Base-by-base conservation (phyloP, 2,329 filamentous ascomycete species). In the Raffaelea albimanens region DNA sequence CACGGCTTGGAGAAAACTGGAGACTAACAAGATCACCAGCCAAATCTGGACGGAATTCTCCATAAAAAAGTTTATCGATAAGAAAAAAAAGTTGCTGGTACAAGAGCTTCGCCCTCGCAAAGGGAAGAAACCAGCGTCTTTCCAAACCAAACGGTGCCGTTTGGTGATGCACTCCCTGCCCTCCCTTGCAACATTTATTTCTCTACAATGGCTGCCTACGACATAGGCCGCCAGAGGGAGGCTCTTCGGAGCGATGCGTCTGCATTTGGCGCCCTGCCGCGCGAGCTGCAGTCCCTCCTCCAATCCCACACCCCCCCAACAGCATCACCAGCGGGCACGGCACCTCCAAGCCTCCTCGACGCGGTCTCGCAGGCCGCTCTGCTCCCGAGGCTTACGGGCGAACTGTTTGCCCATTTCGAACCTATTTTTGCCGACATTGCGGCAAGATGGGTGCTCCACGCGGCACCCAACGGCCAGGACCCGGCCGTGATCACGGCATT, bases 341-440 rank as follows among this genome's bases (percentile, higher is more conserved):
- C 75, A n/a, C n/a, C n/a, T n/a, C n/a, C n/a, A n/a, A n/a, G n/a
- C n/a, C n/a, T n/a, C n/a, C 76, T 94, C 38, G 78, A 87, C 62
- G 77, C 78, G 56, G 70, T 94, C 58, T 77, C 86, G 56, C 69
- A 75, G 57, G 77, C 81, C 50, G 80, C 87, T 49, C 76, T 95
- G 59, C 73, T 80, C 73, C 53, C 85, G 56, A 69, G 72, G 66
- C 75, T 80, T 63, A 91, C 87, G 58, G 80, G 87, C 59, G 71
- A 71, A 48, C 70, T 95, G 60, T 89, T 93, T 59, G 70, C 77
- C 54, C 76, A 85, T 59, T 89, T 90, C 63, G 81, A 86, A 61
- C 70, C 75, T 52, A 67, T 90, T 38, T 87, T 93, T 58, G 79
- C 87, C 56, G 90, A 96, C 64, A 72, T 94, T 44, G 87, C 85